Evolutionary conservation across 2,329 filamentous ascomycete species (phyloP).

Genomic region (Corynespora cassiicola): DNA sequence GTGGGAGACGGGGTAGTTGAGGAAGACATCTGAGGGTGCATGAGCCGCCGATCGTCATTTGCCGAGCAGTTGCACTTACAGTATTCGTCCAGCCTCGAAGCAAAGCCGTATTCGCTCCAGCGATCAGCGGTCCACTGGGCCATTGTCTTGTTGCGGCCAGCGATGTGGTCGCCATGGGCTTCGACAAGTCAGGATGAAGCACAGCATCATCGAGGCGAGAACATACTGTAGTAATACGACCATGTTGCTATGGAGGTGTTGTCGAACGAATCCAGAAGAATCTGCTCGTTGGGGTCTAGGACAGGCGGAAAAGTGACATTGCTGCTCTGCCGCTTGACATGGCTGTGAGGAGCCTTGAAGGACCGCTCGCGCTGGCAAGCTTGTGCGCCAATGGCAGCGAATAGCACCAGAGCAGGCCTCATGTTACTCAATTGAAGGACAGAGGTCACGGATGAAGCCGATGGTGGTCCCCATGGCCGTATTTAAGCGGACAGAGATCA

Average conservation of each 20-base stretch:
- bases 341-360: slow-evolving; percentile 27
- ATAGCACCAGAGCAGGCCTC: slow-evolving; percentile 28
- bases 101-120: slow-evolving; percentile 44
- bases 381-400: slow-evolving; percentile 37
- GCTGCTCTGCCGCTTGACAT: slow-evolving; percentile 33
- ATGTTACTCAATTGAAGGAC: too few species aligned
- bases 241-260: slow-evolving; percentile 46
- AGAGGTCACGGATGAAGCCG: too few species aligned
- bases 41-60: too few species aligned
- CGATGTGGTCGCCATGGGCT: slow-evolving; percentile 43
- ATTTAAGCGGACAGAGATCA: slow-evolving; percentile 19
- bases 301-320: slow-evolving; percentile 38
- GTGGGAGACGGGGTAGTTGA: slow-evolving; percentile 47
- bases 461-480: background rate
- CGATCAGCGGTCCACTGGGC: slow-evolving; percentile 49
- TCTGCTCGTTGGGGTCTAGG: slow-evolving; percentile 44
- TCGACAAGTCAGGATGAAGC: slow-evolving; percentile 15
- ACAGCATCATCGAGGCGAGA: too few species aligned
- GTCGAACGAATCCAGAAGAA: slow-evolving; percentile 50
- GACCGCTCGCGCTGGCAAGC: slow-evolving; percentile 42
- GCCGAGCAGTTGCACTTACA: slow-evolving; percentile 25
- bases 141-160: slow-evolving; percentile 43
- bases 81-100: slow-evolving; percentile 45
- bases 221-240: slow-evolving; percentile 47
- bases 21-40: slow-evolving; percentile 35